Base-by-base conservation (phyloP, 306 rosid genomes). In the Vigna hirtella region DNA sequence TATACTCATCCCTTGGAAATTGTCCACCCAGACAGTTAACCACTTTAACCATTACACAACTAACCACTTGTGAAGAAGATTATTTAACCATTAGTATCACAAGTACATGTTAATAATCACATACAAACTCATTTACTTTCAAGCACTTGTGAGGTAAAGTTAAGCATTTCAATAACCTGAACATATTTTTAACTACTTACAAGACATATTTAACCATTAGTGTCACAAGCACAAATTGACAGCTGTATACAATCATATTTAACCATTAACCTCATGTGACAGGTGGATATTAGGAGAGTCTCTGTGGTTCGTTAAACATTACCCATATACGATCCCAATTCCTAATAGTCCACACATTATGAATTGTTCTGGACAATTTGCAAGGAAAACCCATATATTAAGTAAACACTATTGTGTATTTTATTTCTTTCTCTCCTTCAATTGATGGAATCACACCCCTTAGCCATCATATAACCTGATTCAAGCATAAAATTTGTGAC, bases 401-500 rank as follows among this genome's bases (percentile, higher is more conserved):
- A 57, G 59, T 16, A 53, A 66, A 45, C 47, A 47, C 9, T 45
- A 24, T 48, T 65, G 22, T 24, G 5, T 15, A 63, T 71, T 53
- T 55, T 55, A 64, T 71, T 71, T 66, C 59, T 32, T 42, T 45
- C 50, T n/a, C 66, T 70, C 59, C 56, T 72, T 26, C 70, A 47
- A 47, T 20, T 9, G 10, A 72, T 5, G 49, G 9, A 45, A 49
- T 28, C 52, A 42, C 45, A 58, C 55, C 55, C 42, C 11, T 52
- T 50, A 69, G 57, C n/a, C 40, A 42, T 50, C 36, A 51, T 17
- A 12, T 70, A 67, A 61, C 63, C 57, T 28, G 58, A 58, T 61
- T 45, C 63, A 77, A 53, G 70, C 51, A 34, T 66, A n/a, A 38
- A 38, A 73, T 20, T 30, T 3, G 7, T 32, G 45, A 50, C 18